Base-by-base conservation (phyloP, 352 stramenopile species). In the Phytophthora pinifolia region DNA sequence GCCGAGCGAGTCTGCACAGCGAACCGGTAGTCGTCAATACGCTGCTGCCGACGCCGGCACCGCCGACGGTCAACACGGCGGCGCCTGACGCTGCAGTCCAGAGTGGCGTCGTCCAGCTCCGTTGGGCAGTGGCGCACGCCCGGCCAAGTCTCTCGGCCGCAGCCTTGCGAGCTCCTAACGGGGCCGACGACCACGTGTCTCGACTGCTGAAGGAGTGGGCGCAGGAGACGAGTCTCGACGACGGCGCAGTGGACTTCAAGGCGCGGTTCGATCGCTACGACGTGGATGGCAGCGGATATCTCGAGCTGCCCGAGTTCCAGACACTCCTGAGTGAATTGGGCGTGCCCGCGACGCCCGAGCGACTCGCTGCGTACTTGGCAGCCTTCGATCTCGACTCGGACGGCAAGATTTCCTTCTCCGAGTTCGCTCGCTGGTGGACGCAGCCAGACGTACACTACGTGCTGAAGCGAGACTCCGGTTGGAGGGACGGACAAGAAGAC, bases 351-450 rank as follows among this genome's bases (percentile, higher is more conserved):
- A 92, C 83, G 6, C 74, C 76, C 9, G 90, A 97, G 54, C 81
- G 86, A 17, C 73, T 97, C 29, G 72, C 74, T 15, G 74, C 81
- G n/a, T 96, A 96, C 37, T 74, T 96, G 51, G 68, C 71, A 29
- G 83, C 84, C 38, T 92, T 97, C 29, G 88, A 96, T 41, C 63
- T 67, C 4, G 75, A 96, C 56, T 62, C 70, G 10, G 83, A 96
- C 56, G 89, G 86, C 45, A 83, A 78, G 43, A 84, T 98, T 31
- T 93, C 82, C 29, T 95, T 92, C 41, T 36, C 76, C 2, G 84
- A 97, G 59, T 97, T 98, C 45, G 81, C 78, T 32, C 58, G 64
- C 14, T 97, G 92, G 90, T 98, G 92, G 92, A 89, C 65, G 42
- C 71, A 77, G 6, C 57, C 76, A 0, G 79, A 92, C 38, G 81